Evolutionary conservation across 2,329 filamentous ascomycete species (phyloP), one percentile per base, ranked within the genome.

Genomic region (Aureobasidium leucospermi): DNA sequence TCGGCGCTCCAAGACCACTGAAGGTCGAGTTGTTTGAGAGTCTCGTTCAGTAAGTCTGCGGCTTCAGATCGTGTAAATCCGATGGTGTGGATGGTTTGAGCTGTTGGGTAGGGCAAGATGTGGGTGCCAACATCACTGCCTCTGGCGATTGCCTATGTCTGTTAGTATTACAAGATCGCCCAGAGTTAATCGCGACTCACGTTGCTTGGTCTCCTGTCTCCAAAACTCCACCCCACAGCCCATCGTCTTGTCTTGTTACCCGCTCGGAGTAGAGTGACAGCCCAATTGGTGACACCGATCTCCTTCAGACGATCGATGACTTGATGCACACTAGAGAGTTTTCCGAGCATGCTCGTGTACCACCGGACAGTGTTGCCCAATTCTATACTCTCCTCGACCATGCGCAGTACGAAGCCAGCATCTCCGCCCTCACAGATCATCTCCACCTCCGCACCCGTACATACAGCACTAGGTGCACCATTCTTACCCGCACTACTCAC

Each of bases 291-390:
- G 39, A 95, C 80, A 0, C 75, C 77, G 9, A 79, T 69, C 2
- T 79, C 74, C 15, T 81, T 80, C 4, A 85, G 71, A 7, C 87
- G 76, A 55, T 79, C 78, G 6, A 85, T 78, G 0, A 96, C 75
- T 0, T 87, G 72, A 0, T 78, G 76, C 0, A 87, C 78, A 64
- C 87, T 92, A 0, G 81, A 80, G 32, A 89, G 76, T 67, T 95
- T 95, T 0, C 93, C 92, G 0, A 97, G 78, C 90, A 97, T 95
- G 58, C 86, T 85, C 1, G 88, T 94, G 72, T 94, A 97, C 94
- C 94, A 99, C 62, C 83, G 82, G 0, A 96, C 84, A 9, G 79
- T 78, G 0, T 81, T 76, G 16, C 77, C 75, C 1, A 90, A 74
- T 0, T 70, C 61, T 0, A 88, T 71, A 36, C 86, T 90, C 70